Evolutionary conservation across 2,329 filamentous ascomycete species (phyloP).

Genomic region (Ophiostoma novo-ulmi): DNA sequence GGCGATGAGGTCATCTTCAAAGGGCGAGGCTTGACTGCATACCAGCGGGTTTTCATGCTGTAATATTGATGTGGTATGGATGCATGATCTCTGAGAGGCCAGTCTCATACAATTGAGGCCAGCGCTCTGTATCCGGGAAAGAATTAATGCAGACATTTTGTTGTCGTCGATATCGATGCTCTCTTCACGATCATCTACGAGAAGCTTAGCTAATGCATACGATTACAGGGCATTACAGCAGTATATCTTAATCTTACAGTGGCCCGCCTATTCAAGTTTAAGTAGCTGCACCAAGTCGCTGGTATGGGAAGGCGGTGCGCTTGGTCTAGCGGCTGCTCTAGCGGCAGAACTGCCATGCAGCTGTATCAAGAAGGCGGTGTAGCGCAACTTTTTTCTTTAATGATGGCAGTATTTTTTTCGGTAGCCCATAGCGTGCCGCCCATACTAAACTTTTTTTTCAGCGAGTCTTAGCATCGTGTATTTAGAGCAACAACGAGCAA

Average conservation of each 20-base stretch:
- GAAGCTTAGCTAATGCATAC: neutral
- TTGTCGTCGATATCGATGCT: neutral
- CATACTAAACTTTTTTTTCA: slow-evolving; percentile 18
- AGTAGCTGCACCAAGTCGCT: neutral
- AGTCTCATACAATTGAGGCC: neutral
- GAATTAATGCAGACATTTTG: neutral
- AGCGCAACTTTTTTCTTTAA: slow-evolving; percentile 23
- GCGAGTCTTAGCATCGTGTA: no score
- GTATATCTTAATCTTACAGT: neutral
- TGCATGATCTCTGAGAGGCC: slow-evolving; percentile 17
- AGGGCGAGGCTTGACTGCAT: slow-evolving; percentile 30
- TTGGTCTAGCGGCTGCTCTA: neutral
- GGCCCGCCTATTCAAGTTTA: neutral
- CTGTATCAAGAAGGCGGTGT: slow-evolving; percentile 23
- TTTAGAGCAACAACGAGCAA: neutral
- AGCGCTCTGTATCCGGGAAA: neutral
- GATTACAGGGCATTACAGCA: neutral
- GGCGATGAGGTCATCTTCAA: neutral
- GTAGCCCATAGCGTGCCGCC: slow-evolving; percentile 14
- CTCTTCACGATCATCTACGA: neutral
- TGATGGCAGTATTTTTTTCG: slow-evolving; percentile 22
- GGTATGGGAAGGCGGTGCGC: slow-evolving; percentile 23
- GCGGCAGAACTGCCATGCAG: slow-evolving; percentile 20
- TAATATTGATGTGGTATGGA: slow-evolving; percentile 51
- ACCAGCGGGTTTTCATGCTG: slow-evolving; percentile 87